Base-by-base conservation (phyloP, 176 grass and related monocot genomes). In the Paspalum notatum region DNA sequence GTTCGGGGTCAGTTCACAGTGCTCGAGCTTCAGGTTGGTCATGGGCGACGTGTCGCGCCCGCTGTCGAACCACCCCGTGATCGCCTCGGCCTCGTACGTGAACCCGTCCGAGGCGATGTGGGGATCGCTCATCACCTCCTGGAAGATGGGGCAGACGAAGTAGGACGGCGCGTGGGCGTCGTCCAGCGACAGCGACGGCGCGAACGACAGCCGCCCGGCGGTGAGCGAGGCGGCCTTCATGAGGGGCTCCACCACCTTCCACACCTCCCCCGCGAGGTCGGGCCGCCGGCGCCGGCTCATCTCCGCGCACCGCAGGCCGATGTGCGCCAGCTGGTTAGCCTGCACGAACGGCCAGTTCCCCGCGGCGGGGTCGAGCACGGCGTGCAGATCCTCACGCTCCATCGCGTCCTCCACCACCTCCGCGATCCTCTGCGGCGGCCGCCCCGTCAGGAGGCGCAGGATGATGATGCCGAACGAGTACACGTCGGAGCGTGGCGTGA, bases 81-180 rank as follows among this genome's bases (percentile, higher is more conserved):
- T 87, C 11, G 83, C 92, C 71, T 91, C 86, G n/a, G 80, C 76
- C 81, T 91, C 92, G 46, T 94, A 94, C 1, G 85, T 91, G 80
- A 91, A 94, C 7, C 89, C 85, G 43, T 94, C 92, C 13, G 80
- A 85, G 5, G 89, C 89, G 43, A 89, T 75, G 60, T 72, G 80
- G 0, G 86, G 92, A 42, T 94, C 86, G 21, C 27, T 89, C 89
- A 94, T 94, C 13, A 91, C 73, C 76, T 91, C 89, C 86, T 85
- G 83, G 20, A 79, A 72, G 56, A 85, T 85, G 0, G 84, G 84
- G 55, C 84, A 85, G 37, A 85, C 22, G 39, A 85, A 85, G 76
- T 85, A 73, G 5, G 76, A 73, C 12, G 76, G 75, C 56, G 83
- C 56, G 45, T 14, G 48, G 8, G 56, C 46, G 15, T 85, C 83